Conservation (phyloP, 108 stramenopile species). For the Cafeteria roenbergensis region DNA sequence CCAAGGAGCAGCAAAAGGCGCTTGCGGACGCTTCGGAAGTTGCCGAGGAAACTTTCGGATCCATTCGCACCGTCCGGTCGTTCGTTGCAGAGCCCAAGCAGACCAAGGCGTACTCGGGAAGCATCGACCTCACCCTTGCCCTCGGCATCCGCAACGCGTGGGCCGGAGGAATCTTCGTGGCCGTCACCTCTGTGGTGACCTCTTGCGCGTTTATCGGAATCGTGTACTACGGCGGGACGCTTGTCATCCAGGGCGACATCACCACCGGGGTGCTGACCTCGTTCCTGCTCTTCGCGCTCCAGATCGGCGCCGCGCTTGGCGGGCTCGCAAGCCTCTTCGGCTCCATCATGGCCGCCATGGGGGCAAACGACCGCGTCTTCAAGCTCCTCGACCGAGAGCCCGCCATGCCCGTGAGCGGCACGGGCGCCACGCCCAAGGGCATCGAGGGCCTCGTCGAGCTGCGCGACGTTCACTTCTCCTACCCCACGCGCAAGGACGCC, state of each 20-base stretch:
- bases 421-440: neutral
- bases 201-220: constrained; percentile 27
- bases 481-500: constrained; percentile 38
- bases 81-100: constrained; percentile 59
- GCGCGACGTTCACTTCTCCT: constrained; percentile 35
- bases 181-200: constrained; percentile 41
- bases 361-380: constrained; percentile 18
- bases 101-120: constrained; percentile 30
- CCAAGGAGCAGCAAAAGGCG: constrained; percentile 53
- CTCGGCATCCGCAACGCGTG: constrained; percentile 48
- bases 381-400: constrained; percentile 16
- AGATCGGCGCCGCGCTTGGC: constrained; percentile 47
- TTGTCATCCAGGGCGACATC: constrained; percentile 48
- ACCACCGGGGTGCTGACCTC: constrained; percentile 52
- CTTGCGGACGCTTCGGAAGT: constrained; percentile 51
- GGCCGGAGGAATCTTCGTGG: constrained; percentile 40
- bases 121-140: constrained; percentile 13
- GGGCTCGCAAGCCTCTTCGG: constrained; percentile 10
- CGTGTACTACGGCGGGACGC: constrained; percentile 62
- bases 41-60: constrained; percentile 54
- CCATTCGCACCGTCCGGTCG: constrained; percentile 58
- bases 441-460: constrained; percentile 22
- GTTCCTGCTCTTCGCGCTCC: constrained; percentile 56
- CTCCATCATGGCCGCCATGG: constrained; percentile 19
- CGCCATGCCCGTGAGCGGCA: neutral